These are phyloP conservation scores for Discostella stelligera DNA, from an alignment of 352 stramenopile species.

Conservation along the genomic window DNA sequence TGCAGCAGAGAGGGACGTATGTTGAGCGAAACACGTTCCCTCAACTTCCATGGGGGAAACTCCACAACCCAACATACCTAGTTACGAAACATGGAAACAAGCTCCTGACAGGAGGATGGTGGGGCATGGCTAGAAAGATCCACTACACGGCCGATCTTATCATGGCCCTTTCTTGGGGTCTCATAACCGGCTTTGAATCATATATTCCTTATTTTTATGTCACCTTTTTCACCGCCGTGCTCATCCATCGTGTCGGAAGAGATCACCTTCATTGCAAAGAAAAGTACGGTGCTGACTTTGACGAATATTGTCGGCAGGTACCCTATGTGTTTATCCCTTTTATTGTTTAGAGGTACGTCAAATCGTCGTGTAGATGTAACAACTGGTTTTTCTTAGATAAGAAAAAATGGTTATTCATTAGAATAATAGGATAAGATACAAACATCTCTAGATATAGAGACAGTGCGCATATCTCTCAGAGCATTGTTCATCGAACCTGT, in stretches of 20 bases:
- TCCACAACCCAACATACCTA: conserved; percentile 58
- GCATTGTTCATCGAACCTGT: no score
- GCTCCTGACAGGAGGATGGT: conserved; percentile 62
- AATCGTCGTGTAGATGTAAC: neutral
- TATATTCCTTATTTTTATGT: conserved; percentile 87
- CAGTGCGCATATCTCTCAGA: no score
- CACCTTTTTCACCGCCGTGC: conserved; percentile 60
- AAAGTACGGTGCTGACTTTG: conserved; percentile 77
- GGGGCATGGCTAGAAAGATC: conserved; percentile 50
- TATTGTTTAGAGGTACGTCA: conserved; percentile 27
- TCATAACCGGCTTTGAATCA: conserved; percentile 73
- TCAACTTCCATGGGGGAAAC: conserved; percentile 59
- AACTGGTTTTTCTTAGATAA: no score
- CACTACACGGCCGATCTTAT: conserved; percentile 71
- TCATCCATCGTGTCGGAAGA: conserved; percentile 60
- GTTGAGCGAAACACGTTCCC: conserved; percentile 57
- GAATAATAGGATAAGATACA: no score
- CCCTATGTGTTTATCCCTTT: conserved; percentile 69
- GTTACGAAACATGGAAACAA: conserved; percentile 51
- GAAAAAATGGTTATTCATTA: no score
- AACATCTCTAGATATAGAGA: no score
- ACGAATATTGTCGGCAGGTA: conserved; percentile 64
- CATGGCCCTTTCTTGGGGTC: conserved; percentile 84
- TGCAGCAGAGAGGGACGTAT: conserved; percentile 50
- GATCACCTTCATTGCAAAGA: conserved; percentile 62